Evolutionary conservation across 2,329 filamentous ascomycete genomes (phyloP).

Genomic region (Aspergillus aculeatinus): DNA sequence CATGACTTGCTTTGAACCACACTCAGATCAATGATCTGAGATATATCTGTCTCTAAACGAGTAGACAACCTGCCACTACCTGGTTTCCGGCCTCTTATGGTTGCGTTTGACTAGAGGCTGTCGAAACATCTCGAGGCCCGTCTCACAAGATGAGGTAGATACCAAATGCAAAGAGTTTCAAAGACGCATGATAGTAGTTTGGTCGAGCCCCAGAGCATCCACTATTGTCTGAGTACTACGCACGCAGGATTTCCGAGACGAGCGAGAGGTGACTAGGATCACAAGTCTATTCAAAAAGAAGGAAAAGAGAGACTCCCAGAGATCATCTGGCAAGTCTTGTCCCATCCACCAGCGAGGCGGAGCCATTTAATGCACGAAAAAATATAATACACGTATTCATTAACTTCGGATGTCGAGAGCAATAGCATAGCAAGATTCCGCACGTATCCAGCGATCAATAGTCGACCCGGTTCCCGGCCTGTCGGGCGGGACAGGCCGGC

Average conservation of each 20-base stretch:
- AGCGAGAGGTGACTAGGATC: neutral
- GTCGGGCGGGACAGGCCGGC: slow-evolving; percentile 4
- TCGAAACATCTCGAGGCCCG: no score
- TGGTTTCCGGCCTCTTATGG: no score
- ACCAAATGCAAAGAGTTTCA: no score
- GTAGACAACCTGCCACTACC: no score
- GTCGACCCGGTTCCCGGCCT: slow-evolving; percentile 1
- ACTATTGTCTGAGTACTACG: neutral
- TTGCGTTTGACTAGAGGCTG: no score
- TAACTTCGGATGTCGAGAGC: slow-evolving; percentile 14
- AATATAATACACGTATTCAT: slow-evolving; percentile 29
- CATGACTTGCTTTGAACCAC: no score
- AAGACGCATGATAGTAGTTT: no score
- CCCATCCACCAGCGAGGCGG: slow-evolving; percentile 11
- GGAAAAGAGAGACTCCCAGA: slow-evolving; percentile 9
- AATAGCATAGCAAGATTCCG: slow-evolving; percentile 11
- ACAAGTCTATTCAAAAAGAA: slow-evolving; percentile 19
- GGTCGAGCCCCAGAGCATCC: no score
- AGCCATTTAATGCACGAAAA: slow-evolving; percentile 18
- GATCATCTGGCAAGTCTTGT: neutral
- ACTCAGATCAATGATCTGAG: no score
- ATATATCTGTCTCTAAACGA: no score
- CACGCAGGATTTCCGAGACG: neutral
- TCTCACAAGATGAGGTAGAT: no score
- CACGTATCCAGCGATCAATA: slow-evolving; percentile 4